Evolutionary conservation across 2,329 filamentous ascomycete genomes (phyloP), one percentile per base, ranked within the genome.

Genomic region (Claviceps spartinae): DNA sequence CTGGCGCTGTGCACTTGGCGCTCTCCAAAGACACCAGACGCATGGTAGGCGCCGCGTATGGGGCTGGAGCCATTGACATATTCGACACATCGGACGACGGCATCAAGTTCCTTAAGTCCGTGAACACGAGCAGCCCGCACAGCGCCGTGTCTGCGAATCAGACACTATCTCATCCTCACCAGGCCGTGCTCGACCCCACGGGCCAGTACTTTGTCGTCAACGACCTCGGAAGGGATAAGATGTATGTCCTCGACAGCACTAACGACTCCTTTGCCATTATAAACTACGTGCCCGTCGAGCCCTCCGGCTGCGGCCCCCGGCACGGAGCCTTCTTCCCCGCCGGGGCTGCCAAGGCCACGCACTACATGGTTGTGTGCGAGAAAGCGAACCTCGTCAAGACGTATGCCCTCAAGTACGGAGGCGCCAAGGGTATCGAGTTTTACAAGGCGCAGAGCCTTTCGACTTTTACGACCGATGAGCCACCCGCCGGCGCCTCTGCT

Each of bases 321-420:
- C 75, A 78, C 58, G 74, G 72, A 48, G 67, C 67, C 57, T 77
- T 75, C 63, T 69, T 70, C 61, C 67, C 66, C 1, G 51, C 57
- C n/a, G 64, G 63, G 7, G 59, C 58, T 9, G 52, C 57, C 41
- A 55, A 55, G 49, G 65, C 69, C 16, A 71, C 68, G 2, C 72
- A 73, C 65, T 77, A 75, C 66, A 59, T 72, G 18, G 58, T 76
- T 36, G 67, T 68, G 37, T 72, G 71, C 60, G 75, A 78, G 65
- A 60, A 73, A 14, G 64, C 62, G 57, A 77, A 69, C 65, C 52
- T 67, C 43, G 62, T 76, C 49, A 59, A 70, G 55, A 66, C 74
- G 50, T 76, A 68, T 63, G 53, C 62, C 18, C 60, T 76, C 51
- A 54, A 56, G 11, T 75, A 74, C 63, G 57, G 59, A 48, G 61